Base-by-base conservation (phyloP, 2,329 filamentous ascomycete genomes). In the Neofusicoccum sp. region DNA sequence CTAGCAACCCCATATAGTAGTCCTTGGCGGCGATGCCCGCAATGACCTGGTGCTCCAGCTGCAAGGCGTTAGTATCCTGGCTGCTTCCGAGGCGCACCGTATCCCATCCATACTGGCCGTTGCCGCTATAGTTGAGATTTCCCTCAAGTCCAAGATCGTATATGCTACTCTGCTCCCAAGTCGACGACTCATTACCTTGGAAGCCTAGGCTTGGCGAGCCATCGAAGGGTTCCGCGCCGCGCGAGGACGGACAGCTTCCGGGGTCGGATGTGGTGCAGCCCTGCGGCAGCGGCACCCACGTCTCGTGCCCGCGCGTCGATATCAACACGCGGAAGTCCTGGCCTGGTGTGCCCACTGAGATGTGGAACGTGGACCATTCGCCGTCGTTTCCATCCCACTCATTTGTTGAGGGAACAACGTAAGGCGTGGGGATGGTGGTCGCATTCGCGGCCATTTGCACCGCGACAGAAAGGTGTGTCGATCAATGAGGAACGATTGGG, bases 351-450 rank as follows among this genome's bases (percentile, higher is more conserved):
- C 76, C 76, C 1, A 77, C 71, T 47, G 66, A 69, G 38, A 78
- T 67, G 11, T 68, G 67, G 64, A 78, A 78, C 2, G 74, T 75
- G 45, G 73, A 76, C 76, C 76, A 78, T 44, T 59, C 65, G 1
- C 76, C 75, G 67, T 78, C 75, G 58, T 74, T 71, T 48, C 75
- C 75, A 38, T 77, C 73, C 62, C 75, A 75, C 28, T 68, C 61
- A 9, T 20, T 20, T 20, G 20, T 20, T 20, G 20, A 20, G 20
- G 20, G 20, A 20, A 20, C 20, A 20, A 20, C 20, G 20, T 20
- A 20, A 2, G 20, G 20, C 20, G 20, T 20, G 20, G 20, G 20
- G 20, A 20, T 20, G 2, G 20, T 20, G 20, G 20, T 20, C 20
- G 20, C 20, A 20, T 20, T 20, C 2, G 20, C 20, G 20, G 20